Evolutionary conservation across 1,139 yeast genomes (phyloP), one percentile per base, ranked within the genome.

Genomic region (Lizanozyma gosingica): DNA sequence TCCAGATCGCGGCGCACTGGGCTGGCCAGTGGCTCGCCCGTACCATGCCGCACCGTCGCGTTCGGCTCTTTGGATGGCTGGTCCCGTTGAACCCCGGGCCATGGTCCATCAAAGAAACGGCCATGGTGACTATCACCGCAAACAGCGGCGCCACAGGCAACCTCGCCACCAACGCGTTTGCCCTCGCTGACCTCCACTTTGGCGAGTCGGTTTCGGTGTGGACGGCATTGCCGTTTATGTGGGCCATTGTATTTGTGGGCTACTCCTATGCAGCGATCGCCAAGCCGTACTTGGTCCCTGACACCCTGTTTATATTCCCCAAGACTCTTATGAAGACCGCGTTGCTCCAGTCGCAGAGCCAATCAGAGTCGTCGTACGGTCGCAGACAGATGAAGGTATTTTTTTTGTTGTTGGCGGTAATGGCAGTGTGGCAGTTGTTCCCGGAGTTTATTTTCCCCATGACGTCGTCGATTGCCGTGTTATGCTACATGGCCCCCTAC

Each of bases 91-190:
- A 69, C 41, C 74, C 75, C 0, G 71, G 73, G 1, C 75, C 75
- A 1, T 70, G 73, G 73, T 55, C 71, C 2, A 62, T 69, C 27
- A 67, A 68, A 40, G 76, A 71, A 47, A 60, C 72, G 0, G 71
- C 69, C 0, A 47, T 67, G 52, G 60, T 68, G 9, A 67, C 75
- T 2, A 56, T 70, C 17, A 65, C 74, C 1, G 74, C 74, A 1
- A 67, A 65, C 32, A 62, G 68, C 40, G 73, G 74, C 14, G 74
- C 75, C 6, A 69, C 74, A 0, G 74, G 73, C 2, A 68, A 66
- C 41, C 56, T 62, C 42, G 75, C 71, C 11, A 67, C 73, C 2
- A 57, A 56, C 34, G 63, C 71, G 1, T 48, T 69, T 8, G 63
- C 74, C 0, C 48, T 70, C 37, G 73, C 73, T 1, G 67, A 67